Percentiles rank a stretch among this genome's conserved stretches.
Evolutionary conservation across 257 asterid species (phyloP).

Genomic region (Solanum etuberosum): DNA sequence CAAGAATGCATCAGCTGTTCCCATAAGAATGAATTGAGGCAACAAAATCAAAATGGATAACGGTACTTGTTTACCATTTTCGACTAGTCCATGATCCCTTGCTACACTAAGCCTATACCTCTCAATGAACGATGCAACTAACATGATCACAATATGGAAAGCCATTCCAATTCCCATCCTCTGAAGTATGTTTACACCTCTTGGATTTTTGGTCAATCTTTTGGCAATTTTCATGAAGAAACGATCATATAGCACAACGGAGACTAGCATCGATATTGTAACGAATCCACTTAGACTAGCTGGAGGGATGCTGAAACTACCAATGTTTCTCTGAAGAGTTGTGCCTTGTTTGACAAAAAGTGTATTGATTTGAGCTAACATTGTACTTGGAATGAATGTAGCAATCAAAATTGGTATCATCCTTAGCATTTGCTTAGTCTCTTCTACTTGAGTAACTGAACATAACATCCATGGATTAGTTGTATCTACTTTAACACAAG

Average conservation of each 20-base stretch:
- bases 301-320: slow-evolving; percentile 59
- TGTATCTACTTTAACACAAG: slow-evolving; percentile 42
- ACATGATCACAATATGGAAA: slow-evolving; percentile 56
- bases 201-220: slow-evolving; percentile 60
- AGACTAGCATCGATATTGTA: slow-evolving; percentile 60
- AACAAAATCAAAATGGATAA: slow-evolving; percentile 48
- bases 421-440: slow-evolving; percentile 70
- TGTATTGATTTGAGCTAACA: slow-evolving; percentile 61
- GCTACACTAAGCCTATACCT: slow-evolving; percentile 50
- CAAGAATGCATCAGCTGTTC: slow-evolving; percentile 69
- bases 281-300: slow-evolving; percentile 68
- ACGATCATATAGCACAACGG: slow-evolving; percentile 60
- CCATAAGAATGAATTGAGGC: slow-evolving; percentile 76
- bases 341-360: slow-evolving; percentile 78
- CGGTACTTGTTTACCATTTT: slow-evolving; percentile 40
- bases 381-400: slow-evolving; percentile 65
- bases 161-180: slow-evolving; percentile 80
- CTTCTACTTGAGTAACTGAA: slow-evolving; percentile 78
- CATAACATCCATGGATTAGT: slow-evolving; percentile 62
- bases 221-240: slow-evolving; percentile 24
- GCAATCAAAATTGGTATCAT: slow-evolving; percentile 60
- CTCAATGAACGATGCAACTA: slow-evolving; percentile 47
- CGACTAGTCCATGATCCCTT: slow-evolving; percentile 23
- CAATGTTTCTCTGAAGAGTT: slow-evolving; percentile 40
- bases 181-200: slow-evolving; percentile 69